Conservation (phyloP, 2,329 filamentous ascomycete genomes). For the Epichloe sp. region DNA sequence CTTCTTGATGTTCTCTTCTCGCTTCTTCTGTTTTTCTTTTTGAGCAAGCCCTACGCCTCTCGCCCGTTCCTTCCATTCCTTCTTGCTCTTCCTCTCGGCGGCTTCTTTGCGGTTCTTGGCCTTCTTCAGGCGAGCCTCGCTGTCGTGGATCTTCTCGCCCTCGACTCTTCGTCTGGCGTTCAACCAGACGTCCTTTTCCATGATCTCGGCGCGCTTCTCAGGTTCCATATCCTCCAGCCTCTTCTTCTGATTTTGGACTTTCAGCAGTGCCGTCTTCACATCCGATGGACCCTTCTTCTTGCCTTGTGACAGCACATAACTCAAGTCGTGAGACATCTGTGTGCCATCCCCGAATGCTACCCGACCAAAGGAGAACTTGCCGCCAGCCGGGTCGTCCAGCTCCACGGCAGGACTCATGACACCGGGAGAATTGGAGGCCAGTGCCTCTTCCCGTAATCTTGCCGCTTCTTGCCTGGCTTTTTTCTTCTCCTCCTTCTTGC, state of each 20-base stretch:
- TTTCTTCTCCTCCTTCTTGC: conserved; percentile 74
- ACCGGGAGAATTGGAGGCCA: conserved; percentile 48
- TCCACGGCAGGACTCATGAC: conserved; percentile 44
- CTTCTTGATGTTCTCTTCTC: conserved; percentile 64
- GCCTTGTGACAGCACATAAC: conserved; percentile 35
- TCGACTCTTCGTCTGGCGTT: conserved; percentile 80
- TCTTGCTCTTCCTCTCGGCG: conserved; percentile 80
- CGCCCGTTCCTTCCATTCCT: conserved; percentile 67
- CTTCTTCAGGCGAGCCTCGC: conserved; percentile 81
- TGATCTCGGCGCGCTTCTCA: conserved; percentile 70
- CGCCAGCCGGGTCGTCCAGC: conserved; percentile 39
- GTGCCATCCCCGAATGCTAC: conserved; percentile 85
- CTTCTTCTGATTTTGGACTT: conserved; percentile 74
- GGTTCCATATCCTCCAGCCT: conserved; percentile 64
- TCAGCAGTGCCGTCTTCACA: conserved; percentile 71
- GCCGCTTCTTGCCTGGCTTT: conserved; percentile 71
- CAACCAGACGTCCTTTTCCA: conserved; percentile 90
- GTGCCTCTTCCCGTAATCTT: conserved; percentile 46
- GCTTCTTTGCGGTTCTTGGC: conserved; percentile 87
- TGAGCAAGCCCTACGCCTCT: conserved; percentile 63
- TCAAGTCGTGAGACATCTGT: conserved; percentile 60
- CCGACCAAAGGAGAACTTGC: conserved; percentile 78
- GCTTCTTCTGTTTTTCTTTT: conserved; percentile 69
- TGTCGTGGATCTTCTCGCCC: conserved; percentile 79
- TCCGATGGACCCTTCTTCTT: conserved; percentile 78